A percentile compares a stretch with the other conserved stretches of the same genome.
Evolutionary conservation across 441 rosid species (phyloP).

Genomic region (Metrosideros polymorpha): DNA sequence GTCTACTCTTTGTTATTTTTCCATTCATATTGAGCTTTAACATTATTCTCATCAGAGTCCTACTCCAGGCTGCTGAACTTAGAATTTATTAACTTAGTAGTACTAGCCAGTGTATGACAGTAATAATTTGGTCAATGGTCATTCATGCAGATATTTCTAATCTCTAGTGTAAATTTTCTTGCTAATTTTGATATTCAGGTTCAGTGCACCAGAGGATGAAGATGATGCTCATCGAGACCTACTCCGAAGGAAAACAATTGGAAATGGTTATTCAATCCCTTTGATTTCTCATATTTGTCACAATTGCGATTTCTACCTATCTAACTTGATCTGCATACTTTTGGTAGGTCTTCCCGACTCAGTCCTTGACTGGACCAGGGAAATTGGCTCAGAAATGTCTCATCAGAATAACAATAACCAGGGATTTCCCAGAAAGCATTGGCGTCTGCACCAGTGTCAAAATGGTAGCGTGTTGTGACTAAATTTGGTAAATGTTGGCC

Average conservation of each 20-base stretch:
- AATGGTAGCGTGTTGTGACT: slow-evolving; percentile 45
- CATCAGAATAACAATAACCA: slow-evolving; percentile 72
- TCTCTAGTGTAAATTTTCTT: not conserved
- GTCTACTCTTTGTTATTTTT: not conserved
- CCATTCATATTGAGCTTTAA: not conserved
- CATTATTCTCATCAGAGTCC: not conserved
- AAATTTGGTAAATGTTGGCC: not conserved
- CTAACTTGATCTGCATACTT: slow-evolving; percentile 8
- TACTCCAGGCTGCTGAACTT: not conserved
- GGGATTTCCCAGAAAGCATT: slow-evolving; percentile 91
- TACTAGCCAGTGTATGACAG: not conserved
- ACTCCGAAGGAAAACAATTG: slow-evolving; percentile 88
- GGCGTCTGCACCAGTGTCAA: slow-evolving; percentile 99
- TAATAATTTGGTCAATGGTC: not conserved
- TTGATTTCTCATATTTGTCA: not conserved
- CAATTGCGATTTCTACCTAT: not conserved
- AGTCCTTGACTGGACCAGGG: slow-evolving; percentile 85
- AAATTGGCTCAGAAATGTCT: slow-evolving; percentile 65
- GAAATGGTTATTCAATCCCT: slow-evolving; percentile 56
- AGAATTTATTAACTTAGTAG: not conserved
- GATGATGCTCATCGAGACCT: slow-evolving; percentile 48
- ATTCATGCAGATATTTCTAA: not conserved
- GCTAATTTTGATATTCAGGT: slow-evolving; percentile 24
- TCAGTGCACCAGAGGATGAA: slow-evolving; percentile 92
- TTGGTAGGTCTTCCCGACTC: slow-evolving; percentile 84